Evolutionary conservation across 2,329 filamentous ascomycete species (phyloP).

Genomic region (Scytalidium sp.): DNA sequence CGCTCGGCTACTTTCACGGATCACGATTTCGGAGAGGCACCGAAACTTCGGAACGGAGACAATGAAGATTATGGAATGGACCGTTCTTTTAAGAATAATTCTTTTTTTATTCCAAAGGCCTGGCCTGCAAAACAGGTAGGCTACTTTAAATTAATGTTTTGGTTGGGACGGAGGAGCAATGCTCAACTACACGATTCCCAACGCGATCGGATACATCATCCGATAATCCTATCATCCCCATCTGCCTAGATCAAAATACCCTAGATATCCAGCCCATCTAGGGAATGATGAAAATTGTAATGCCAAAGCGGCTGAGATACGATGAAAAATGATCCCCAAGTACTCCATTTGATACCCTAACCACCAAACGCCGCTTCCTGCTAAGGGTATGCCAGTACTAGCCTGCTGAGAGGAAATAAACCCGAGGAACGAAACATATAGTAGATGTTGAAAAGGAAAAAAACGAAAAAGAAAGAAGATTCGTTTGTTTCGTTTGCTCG

Average conservation of each 20-base stretch:
- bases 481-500: slow-evolving; percentile 9
- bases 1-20: no score
- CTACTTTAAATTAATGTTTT: not conserved
- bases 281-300: slow-evolving; percentile 2
- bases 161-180: slow-evolving; percentile 12
- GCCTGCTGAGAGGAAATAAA: slow-evolving; percentile 3
- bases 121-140: not conserved
- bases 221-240: not conserved
- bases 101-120: not conserved
- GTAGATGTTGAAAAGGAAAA: slow-evolving; percentile 7
- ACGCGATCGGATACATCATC: not conserved
- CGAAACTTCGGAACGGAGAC: no score
- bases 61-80: no score
- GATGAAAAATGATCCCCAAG: not conserved
- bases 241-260: not conserved
- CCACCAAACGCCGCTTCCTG: slow-evolving; percentile 18
- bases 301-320: not conserved
- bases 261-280: slow-evolving; percentile 6
- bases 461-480: slow-evolving; percentile 4
- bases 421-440: slow-evolving; percentile 6
- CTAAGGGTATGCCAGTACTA: slow-evolving; percentile 15
- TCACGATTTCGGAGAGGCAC: no score
- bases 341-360: slow-evolving; percentile 4
- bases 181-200: slow-evolving; percentile 13
- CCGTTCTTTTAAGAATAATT: no score